Percentiles rank a stretch among this genome's conserved stretches.
phyloP scores from a whole-genome alignment of 352 stramenopile species.

The Pythium periplocum region DNA sequence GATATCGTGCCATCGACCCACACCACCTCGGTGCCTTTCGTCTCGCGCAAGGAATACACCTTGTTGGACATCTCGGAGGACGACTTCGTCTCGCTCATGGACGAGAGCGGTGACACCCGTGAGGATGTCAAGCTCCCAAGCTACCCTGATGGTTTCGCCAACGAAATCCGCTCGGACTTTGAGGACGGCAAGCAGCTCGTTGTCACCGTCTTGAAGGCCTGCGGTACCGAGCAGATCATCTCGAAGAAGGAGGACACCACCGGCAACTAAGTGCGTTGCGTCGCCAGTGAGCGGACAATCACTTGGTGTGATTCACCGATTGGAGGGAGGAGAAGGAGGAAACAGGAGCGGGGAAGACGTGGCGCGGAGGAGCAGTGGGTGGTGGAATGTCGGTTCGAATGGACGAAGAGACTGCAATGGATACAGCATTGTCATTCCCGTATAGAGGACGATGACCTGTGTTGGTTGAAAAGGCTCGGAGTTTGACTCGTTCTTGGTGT shows the following conservation, averaged over 20 bases:
- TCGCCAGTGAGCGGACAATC: not conserved
- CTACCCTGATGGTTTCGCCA: constrained; percentile 93
- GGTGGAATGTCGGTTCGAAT: no score
- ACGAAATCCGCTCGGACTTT: constrained; percentile 97
- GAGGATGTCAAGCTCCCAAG: constrained; percentile 97
- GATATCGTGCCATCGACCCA: constrained; percentile 99
- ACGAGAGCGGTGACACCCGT: constrained; percentile 96
- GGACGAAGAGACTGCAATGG: no score
- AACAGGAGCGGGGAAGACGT: no score
- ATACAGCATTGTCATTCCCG: no score
- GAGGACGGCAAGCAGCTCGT: constrained; percentile 95
- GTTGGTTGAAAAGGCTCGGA: no score
- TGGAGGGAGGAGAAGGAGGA: no score
- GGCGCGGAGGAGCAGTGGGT: no score
- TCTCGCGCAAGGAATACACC: constrained; percentile 96
- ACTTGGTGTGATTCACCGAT: no score
- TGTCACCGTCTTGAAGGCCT: constrained; percentile 95
- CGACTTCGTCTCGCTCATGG: constrained; percentile 97
- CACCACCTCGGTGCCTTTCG: constrained; percentile 97
- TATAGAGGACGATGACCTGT: no score
- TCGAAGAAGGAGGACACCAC: constrained; percentile 94
- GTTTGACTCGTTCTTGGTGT: constrained; percentile 13
- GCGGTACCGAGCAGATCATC: constrained; percentile 98
- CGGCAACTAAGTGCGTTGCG: constrained; percentile 26
- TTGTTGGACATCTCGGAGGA: constrained; percentile 98